Conservation (phyloP, 176 grass and related monocot genomes). For the Carex myosuroides region DNA sequence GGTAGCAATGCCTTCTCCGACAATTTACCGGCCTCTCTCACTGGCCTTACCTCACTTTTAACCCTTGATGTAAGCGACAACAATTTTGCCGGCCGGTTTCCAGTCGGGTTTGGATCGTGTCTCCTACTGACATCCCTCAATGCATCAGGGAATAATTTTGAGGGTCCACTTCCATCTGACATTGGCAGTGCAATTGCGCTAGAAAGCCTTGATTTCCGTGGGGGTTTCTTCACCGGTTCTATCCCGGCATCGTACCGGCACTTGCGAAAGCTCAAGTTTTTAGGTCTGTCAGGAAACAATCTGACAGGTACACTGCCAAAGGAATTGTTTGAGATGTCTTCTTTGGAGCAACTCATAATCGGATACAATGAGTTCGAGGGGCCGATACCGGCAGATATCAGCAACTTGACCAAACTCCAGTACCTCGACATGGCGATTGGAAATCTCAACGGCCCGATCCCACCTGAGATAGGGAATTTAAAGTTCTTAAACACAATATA, state of each 20-base stretch:
- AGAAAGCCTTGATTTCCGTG: conserved; percentile 65
- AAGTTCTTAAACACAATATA: conserved; percentile 50
- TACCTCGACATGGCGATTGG: conserved; percentile 94
- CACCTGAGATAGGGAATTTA: conserved; percentile 55
- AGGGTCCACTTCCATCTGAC: conserved; percentile 60
- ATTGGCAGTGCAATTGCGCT: conserved; percentile 48
- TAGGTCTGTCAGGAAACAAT: conserved; percentile 92
- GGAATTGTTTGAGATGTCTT: conserved; percentile 57
- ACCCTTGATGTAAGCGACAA: conserved; percentile 85
- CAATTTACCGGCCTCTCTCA: conserved; percentile 38
- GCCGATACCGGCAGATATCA: conserved; percentile 56
- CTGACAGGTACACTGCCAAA: conserved; percentile 59
- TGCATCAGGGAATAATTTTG: conserved; percentile 87
- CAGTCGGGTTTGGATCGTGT: conserved; percentile 49
- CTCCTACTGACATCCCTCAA: conserved; percentile 46
- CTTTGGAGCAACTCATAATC: conserved; percentile 83
- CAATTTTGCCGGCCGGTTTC: conserved; percentile 68
- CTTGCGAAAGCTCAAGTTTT: conserved; percentile 73
- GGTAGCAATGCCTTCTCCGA: conserved; percentile 58
- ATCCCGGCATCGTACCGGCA: conserved; percentile 56
- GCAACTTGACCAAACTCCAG: conserved; percentile 62
- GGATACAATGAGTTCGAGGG: conserved; percentile 87
- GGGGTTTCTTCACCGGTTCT: conserved; percentile 70
- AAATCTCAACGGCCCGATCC: conserved; percentile 55
- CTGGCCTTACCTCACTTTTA: conserved; percentile 38